These are phyloP conservation scores for Metschnikowia proteae DNA, from an alignment of 805 yeast genomes.

Conservation along the genomic window DNA sequence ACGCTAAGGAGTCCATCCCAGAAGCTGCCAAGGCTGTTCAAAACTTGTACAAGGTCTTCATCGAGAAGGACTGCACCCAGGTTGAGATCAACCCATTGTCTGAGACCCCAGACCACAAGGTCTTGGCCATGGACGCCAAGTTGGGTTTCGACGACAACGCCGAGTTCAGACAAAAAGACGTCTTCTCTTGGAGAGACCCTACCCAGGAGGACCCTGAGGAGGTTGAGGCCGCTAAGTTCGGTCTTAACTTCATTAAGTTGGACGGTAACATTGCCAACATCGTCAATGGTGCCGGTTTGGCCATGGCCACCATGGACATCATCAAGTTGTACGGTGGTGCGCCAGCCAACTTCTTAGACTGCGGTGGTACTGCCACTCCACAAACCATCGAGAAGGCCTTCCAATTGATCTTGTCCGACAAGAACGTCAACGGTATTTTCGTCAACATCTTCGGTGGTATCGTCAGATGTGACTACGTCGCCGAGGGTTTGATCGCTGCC, in stretches of 20 bases:
- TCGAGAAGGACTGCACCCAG: slow-evolving; percentile 93
- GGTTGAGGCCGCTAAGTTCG: slow-evolving; percentile 84
- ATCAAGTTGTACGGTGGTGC: slow-evolving; percentile 97
- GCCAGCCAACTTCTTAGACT: slow-evolving; percentile 98
- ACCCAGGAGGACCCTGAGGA: slow-evolving; percentile 98
- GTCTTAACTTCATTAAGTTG: slow-evolving; percentile 93
- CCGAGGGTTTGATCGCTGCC: slow-evolving; percentile 94
- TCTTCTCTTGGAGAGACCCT: slow-evolving; percentile 93
- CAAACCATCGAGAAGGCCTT: slow-evolving; percentile 96
- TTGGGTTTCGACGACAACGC: slow-evolving; percentile 98
- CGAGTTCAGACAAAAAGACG: slow-evolving; percentile 88
- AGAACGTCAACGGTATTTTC: slow-evolving; percentile 88
- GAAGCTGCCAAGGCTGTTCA: slow-evolving; percentile 86
- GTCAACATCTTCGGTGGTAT: slow-evolving; percentile 99
- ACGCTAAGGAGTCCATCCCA: slow-evolving; percentile 67
- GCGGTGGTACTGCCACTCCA: slow-evolving; percentile 99
- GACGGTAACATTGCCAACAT: slow-evolving; percentile 98
- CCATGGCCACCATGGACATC: slow-evolving; percentile 99
- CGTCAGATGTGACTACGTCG: slow-evolving; percentile 98
- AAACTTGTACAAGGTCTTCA: slow-evolving; percentile 84
- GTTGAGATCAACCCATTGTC: slow-evolving; percentile 98
- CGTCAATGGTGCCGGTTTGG: slow-evolving; percentile 99
- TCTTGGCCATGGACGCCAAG: slow-evolving; percentile 98
- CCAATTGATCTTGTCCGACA: slow-evolving; percentile 85
- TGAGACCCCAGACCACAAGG: slow-evolving; percentile 85